phyloP scores from a whole-genome alignment of 139 green algal genomes.

The Zygnema cylindricum region DNA sequence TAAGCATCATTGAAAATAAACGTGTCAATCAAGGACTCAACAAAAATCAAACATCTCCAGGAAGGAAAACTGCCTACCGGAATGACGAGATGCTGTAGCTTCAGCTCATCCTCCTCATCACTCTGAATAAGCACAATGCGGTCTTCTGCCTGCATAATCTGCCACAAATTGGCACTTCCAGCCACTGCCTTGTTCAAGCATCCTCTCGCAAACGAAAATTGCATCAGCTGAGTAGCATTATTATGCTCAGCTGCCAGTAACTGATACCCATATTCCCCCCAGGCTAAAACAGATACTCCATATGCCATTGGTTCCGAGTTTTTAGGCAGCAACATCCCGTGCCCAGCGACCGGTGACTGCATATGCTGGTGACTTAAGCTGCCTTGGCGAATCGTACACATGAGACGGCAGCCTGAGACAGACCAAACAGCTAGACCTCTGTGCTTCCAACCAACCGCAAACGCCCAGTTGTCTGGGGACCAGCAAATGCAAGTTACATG shows the following conservation, averaged over 20 bases:
- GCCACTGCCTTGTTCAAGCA: conserved; percentile 49
- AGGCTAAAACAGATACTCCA: conserved; percentile 45
- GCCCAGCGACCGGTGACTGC: background rate
- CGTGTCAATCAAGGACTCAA: no score
- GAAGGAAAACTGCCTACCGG: no score
- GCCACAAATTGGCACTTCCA: conserved; percentile 49
- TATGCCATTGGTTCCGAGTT: conserved; percentile 51
- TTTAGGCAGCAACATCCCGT: background rate
- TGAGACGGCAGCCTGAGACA: conserved; percentile 61
- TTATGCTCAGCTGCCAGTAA: conserved; percentile 46
- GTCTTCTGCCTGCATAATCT: conserved; percentile 72
- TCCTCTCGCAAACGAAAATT: conserved; percentile 56
- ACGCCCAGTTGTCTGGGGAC: conserved; percentile 57
- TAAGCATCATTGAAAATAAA: no score
- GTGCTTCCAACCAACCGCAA: conserved; percentile 57
- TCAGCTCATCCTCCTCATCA: conserved; percentile 56
- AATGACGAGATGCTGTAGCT: conserved; percentile 57
- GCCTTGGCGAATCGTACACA: conserved; percentile 63
- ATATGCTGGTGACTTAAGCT: conserved; percentile 40
- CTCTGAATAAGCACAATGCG: conserved; percentile 82
- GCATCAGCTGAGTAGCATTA: conserved; percentile 30
- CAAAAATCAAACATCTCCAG: no score
- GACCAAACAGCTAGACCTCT: conserved; percentile 60
- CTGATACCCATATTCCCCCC: conserved; percentile 55
- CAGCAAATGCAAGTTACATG: conserved; percentile 51